Percentiles rank a stretch among this genome's conserved stretches.
phyloP scores from a whole-genome alignment of 805 yeast species.

The Metschnikowia sp. region DNA sequence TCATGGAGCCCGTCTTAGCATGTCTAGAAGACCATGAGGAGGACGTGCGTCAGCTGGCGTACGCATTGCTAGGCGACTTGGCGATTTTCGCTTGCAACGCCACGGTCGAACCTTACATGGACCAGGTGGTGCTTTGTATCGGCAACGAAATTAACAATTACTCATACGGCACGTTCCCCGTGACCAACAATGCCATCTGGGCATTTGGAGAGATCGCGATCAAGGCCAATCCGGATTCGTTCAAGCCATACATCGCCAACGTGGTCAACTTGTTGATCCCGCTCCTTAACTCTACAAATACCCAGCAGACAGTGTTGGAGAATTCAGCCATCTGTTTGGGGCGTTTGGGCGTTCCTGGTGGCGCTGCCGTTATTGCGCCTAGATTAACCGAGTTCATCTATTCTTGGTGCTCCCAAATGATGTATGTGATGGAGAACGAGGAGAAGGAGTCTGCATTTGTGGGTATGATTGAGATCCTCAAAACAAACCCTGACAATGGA shows the following conservation, averaged over 20 bases:
- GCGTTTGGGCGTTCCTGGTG: slow-evolving; percentile 61
- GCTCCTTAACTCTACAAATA: slow-evolving; percentile 51
- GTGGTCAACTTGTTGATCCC: slow-evolving; percentile 56
- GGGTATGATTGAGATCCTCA: slow-evolving; percentile 75
- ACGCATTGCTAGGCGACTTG: slow-evolving; percentile 87
- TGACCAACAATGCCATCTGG: slow-evolving; percentile 91
- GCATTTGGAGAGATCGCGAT: slow-evolving; percentile 83
- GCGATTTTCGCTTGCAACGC: slow-evolving; percentile 54
- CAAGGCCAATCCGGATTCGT: slow-evolving; percentile 44
- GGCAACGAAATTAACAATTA: slow-evolving; percentile 63
- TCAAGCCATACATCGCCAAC: slow-evolving; percentile 52
- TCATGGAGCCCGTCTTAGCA: slow-evolving; percentile 61
- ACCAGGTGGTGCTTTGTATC: slow-evolving; percentile 59
- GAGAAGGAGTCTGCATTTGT: slow-evolving; percentile 86
- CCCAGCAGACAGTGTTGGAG: slow-evolving; percentile 67
- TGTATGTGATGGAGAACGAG: slow-evolving; percentile 67
- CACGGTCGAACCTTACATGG: slow-evolving; percentile 46
- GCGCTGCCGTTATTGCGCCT: slow-evolving; percentile 49
- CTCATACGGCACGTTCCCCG: slow-evolving; percentile 51
- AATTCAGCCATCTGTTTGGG: slow-evolving; percentile 91
- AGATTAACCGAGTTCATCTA: slow-evolving; percentile 55
- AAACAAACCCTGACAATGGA: slow-evolving; percentile 59
- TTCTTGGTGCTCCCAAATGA: slow-evolving; percentile 70
- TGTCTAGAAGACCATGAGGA: slow-evolving; percentile 72
- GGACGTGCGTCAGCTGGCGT: slow-evolving; percentile 92